A percentile compares a stretch with the other conserved stretches of the same genome.
These are phyloP conservation scores for Chrysanthemum seticuspe DNA, from an alignment of 129 eudicot species.

Conservation along the genomic window DNA sequence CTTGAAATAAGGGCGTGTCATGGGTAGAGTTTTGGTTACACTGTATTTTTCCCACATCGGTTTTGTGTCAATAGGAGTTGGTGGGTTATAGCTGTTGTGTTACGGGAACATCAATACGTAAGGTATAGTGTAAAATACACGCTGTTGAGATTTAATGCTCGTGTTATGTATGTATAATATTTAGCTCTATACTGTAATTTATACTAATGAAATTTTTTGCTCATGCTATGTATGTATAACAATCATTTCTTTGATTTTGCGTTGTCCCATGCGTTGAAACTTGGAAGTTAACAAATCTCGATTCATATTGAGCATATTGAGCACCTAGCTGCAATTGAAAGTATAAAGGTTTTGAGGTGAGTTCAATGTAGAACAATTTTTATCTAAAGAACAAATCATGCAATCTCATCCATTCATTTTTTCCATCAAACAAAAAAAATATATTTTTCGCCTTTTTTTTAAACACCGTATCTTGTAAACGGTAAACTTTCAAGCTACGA, in stretches of 20 bases:
- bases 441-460: too few relatives aligned
- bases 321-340: too few relatives aligned
- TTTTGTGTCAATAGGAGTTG: conserved; percentile 33
- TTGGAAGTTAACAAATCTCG: neutral
- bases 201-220: conserved; percentile 15
- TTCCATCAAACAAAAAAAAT: too few relatives aligned
- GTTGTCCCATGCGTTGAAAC: neutral
- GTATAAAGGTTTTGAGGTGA: too few relatives aligned
- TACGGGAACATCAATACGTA: conserved; percentile 19
- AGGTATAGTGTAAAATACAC: conserved; percentile 38
- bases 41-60: conserved; percentile 39
- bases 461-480: too few relatives aligned
- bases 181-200: conserved; percentile 14
- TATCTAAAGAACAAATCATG: too few relatives aligned
- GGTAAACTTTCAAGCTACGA: too few relatives aligned
- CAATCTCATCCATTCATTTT: too few relatives aligned
- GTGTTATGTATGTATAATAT: conserved; percentile 32
- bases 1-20: conserved; percentile 27
- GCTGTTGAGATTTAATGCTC: conserved; percentile 24
- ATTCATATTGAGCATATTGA: neutral
- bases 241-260: neutral
- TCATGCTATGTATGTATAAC: conserved; percentile 7
- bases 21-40: conserved; percentile 25
- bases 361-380: too few relatives aligned
- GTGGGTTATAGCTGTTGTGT: conserved; percentile 30